Conservation (phyloP, 768 basidiomycete species). For the Termitomyces sp. region DNA sequence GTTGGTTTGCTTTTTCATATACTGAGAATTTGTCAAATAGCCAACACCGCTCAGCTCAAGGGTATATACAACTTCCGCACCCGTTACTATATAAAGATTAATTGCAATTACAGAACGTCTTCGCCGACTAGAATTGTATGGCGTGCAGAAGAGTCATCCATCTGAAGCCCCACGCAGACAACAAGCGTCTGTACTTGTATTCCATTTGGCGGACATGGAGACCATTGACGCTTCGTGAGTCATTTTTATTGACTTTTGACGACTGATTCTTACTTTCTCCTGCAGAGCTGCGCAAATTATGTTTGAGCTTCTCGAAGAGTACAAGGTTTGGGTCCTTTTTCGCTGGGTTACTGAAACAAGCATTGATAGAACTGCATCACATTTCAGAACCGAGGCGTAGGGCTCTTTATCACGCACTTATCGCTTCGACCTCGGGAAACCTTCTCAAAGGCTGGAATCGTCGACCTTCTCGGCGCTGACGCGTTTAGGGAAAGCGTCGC, state of each 20-base stretch:
- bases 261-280: background rate
- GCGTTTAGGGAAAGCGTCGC: conserved; percentile 46
- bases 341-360: background rate
- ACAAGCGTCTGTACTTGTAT: conserved; percentile 73
- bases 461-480: conserved; percentile 40
- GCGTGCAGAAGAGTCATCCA: conserved; percentile 73
- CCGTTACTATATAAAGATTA: background rate
- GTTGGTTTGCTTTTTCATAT: background rate
- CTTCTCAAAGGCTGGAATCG: conserved; percentile 46
- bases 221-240: conserved; percentile 85
- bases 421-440: conserved; percentile 30
- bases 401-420: conserved; percentile 47
- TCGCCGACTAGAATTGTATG: conserved; percentile 85
- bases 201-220: conserved; percentile 92
- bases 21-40: conserved; percentile 28
- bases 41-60: conserved; percentile 94
- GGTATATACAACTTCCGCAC: conserved; percentile 30
- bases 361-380: background rate
- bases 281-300: conserved; percentile 79
- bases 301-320: conserved; percentile 71
- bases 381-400: conserved; percentile 42
- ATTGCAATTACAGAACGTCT: conserved; percentile 51
- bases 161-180: conserved; percentile 79
- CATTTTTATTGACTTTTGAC: conserved; percentile 5
- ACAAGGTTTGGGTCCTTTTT: conserved; percentile 44